phyloP scores from a whole-genome alignment of 371 early-diverging fungal genomes.

The Lichtheimia corymbifera region DNA sequence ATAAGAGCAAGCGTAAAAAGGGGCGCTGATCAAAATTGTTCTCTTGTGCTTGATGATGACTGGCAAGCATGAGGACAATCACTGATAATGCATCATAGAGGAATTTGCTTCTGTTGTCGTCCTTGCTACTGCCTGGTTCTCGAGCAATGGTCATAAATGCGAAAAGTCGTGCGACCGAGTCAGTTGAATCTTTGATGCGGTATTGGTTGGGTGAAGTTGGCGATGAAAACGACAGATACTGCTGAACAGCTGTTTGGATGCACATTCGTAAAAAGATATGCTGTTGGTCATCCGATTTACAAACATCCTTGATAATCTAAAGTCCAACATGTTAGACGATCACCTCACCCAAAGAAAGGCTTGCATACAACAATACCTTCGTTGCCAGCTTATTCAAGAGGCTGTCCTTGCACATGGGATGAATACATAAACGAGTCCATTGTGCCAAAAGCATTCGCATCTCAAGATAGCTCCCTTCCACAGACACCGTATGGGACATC shows the following conservation, averaged over 20 bases:
- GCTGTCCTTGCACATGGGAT: conserved; percentile 76
- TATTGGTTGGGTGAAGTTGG: conserved; percentile 37
- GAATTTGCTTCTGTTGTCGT: conserved; percentile 59
- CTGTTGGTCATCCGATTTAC: conserved; percentile 62
- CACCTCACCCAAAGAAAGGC: too few species aligned
- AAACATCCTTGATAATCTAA: not conserved
- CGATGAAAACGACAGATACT: conserved; percentile 58
- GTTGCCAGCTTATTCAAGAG: conserved; percentile 56
- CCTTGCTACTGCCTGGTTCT: conserved; percentile 39
- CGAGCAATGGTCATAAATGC: conserved; percentile 51
- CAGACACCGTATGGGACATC: conserved; percentile 34
- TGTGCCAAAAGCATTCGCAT: conserved; percentile 74
- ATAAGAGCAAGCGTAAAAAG: conserved; percentile 87
- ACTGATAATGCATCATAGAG: conserved; percentile 81
- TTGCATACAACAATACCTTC: conserved; percentile 52
- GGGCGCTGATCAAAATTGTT: conserved; percentile 88
- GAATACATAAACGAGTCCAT: conserved; percentile 88
- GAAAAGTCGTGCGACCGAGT: conserved; percentile 80
- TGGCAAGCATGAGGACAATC: conserved; percentile 79
- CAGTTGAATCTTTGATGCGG: conserved; percentile 70
- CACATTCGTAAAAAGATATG: conserved; percentile 87
- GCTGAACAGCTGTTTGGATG: conserved; percentile 79
- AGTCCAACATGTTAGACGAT: not conserved
- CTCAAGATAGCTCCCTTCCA: conserved; percentile 58
- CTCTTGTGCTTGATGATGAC: conserved; percentile 78